A percentile compares a stretch with the other conserved stretches of the same genome.
phyloP scores from a whole-genome alignment of 345 rosid species.

The Heritiera fomes region DNA sequence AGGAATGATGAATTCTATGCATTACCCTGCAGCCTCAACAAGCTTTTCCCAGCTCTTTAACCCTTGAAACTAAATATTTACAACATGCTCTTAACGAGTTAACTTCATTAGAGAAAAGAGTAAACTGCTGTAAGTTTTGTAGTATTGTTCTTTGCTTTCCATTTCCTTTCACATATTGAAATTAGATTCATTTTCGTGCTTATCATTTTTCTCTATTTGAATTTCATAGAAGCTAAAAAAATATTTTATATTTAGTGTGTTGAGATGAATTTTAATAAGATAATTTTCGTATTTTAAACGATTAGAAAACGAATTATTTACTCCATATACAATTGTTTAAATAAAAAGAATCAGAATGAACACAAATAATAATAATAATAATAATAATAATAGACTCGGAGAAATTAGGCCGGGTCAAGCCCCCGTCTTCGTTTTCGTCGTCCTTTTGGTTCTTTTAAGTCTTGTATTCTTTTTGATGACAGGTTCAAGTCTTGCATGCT shows the following conservation, averaged over 20 bases:
- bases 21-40: slow-evolving; percentile 56
- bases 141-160: background rate
- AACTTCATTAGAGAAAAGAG: background rate
- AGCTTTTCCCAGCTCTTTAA: slow-evolving; percentile 61
- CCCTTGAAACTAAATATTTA: background rate
- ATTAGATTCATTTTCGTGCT: background rate
- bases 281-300: no score
- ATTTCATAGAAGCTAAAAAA: no score
- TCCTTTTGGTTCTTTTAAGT: background rate
- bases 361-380: no score
- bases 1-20: slow-evolving; percentile 76
- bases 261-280: no score
- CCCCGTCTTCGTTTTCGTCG: background rate
- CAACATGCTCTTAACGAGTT: background rate
- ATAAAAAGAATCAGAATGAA: background rate
- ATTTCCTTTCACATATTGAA: background rate
- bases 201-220: background rate
- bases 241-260: no score
- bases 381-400: no score
- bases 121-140: background rate
- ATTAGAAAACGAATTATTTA: no score
- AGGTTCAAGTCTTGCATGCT: no score
- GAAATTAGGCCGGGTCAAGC: background rate
- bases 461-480: background rate
- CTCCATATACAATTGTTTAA: background rate